phyloP scores from a whole-genome alignment of 2,329 filamentous ascomycete genomes.

The Ustulina deusta region DNA sequence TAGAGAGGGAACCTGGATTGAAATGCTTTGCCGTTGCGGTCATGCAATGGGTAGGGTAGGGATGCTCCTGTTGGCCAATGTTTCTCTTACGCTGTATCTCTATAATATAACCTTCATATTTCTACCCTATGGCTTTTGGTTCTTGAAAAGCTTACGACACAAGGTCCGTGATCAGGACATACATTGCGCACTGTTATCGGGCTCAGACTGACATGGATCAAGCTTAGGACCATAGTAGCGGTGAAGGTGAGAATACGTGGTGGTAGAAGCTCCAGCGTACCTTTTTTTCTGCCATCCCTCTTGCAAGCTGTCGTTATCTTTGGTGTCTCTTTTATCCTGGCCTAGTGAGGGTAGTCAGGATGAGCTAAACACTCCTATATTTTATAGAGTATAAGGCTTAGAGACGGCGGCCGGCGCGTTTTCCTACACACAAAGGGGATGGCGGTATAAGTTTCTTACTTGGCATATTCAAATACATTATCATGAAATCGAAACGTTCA shows the following conservation, averaged over 20 bases:
- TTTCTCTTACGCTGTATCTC: slow-evolving; percentile 27
- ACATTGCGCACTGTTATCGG: background rate
- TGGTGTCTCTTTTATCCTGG: background rate
- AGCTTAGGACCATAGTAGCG: background rate
- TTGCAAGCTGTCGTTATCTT: background rate
- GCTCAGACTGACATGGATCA: background rate
- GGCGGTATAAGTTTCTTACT: background rate
- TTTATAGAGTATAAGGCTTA: background rate
- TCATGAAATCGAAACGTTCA: no score
- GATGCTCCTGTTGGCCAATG: slow-evolving; percentile 7
- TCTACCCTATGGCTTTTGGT: background rate
- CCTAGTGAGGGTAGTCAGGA: background rate
- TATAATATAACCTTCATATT: slow-evolving; percentile 29
- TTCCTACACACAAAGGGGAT: background rate
- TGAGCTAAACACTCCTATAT: background rate
- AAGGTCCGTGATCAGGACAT: background rate
- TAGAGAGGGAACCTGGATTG: slow-evolving; percentile 30
- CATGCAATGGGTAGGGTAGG: slow-evolving; percentile 14
- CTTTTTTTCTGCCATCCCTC: background rate
- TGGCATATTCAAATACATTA: background rate
- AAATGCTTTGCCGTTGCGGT: slow-evolving; percentile 22
- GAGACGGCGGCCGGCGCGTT: background rate
- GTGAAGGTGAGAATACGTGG: background rate
- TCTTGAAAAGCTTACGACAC: background rate
- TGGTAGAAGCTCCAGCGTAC: background rate